These are phyloP conservation scores for Hapsidospora chrysogenum DNA, from an alignment of 495 filamentous ascomycete genomes.

Conservation along the genomic window DNA sequence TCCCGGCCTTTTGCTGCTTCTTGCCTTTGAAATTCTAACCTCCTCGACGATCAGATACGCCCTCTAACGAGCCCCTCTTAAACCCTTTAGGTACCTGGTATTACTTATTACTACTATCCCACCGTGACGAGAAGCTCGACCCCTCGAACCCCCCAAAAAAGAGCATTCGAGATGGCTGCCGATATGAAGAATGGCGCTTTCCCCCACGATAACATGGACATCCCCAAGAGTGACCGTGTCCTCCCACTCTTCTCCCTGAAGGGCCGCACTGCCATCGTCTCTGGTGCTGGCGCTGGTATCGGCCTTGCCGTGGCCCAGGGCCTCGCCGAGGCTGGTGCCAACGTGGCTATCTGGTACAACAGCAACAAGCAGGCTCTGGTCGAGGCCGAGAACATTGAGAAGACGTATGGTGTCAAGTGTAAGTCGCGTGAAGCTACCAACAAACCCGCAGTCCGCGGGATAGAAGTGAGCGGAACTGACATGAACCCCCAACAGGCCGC, in stretches of 20 bases:
- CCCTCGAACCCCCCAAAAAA: too few species aligned
- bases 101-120: too few species aligned
- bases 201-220: slow-evolving; percentile 38
- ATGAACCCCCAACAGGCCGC: slow-evolving; percentile 34
- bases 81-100: too few species aligned
- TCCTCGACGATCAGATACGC: too few species aligned
- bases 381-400: slow-evolving; percentile 55
- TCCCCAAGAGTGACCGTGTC: slow-evolving; percentile 45
- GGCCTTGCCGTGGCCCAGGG: slow-evolving; percentile 62
- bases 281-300: slow-evolving; percentile 70
- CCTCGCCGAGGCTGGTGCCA: slow-evolving; percentile 66
- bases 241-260: slow-evolving; percentile 71
- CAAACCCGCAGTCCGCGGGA: not conserved
- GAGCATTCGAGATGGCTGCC: slow-evolving; percentile 25
- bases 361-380: slow-evolving; percentile 53
- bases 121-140: too few species aligned
- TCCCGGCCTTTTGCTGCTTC: too few species aligned
- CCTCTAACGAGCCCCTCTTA: too few species aligned
- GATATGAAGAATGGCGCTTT: slow-evolving; percentile 37
- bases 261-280: slow-evolving; percentile 70
- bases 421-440: slow-evolving; percentile 9
- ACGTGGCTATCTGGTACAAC: slow-evolving; percentile 81
- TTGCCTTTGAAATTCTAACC: too few species aligned
- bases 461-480: not conserved
- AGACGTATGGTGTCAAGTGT: slow-evolving; percentile 71